phyloP scores from a whole-genome alignment of 2,329 filamentous ascomycete genomes.

The Neoascochyta sp. region DNA sequence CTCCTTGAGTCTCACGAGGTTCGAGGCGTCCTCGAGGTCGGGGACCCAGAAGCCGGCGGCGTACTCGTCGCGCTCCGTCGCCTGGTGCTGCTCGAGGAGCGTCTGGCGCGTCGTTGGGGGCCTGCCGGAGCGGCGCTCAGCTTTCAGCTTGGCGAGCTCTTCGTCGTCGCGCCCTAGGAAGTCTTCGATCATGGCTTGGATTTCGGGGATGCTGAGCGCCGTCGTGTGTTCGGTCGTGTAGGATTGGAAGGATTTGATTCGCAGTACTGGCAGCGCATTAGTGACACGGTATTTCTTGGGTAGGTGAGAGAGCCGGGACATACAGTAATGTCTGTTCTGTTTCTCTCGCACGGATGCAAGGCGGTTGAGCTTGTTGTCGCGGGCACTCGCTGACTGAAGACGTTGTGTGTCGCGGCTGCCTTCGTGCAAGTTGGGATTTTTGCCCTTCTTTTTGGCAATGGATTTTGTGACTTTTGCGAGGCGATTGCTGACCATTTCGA shows the following conservation, averaged over 20 bases:
- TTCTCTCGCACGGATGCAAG: conserved; percentile 66
- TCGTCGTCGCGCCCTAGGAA: conserved; percentile 64
- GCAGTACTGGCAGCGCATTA: too few species aligned
- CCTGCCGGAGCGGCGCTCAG: conserved; percentile 70
- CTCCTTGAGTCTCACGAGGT: conserved; percentile 60
- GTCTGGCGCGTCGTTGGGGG: conserved; percentile 76
- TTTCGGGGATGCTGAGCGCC: conserved; percentile 48
- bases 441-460: conserved; percentile 80
- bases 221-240: conserved; percentile 53
- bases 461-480: conserved; percentile 83
- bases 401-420: conserved; percentile 83
- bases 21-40: conserved; percentile 66
- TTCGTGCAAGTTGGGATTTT: conserved; percentile 73
- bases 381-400: conserved; percentile 70
- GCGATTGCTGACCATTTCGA: conserved; percentile 50
- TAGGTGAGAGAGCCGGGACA: conserved; percentile 24
- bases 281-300: too few species aligned
- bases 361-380: conserved; percentile 79
- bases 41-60: conserved; percentile 83
- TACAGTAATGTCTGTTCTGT: conserved; percentile 71
- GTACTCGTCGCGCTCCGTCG: conserved; percentile 72
- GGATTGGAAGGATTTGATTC: conserved; percentile 69
- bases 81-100: conserved; percentile 67
- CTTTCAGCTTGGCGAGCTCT: conserved; percentile 63
- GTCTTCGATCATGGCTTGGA: conserved; percentile 51